A percentile compares a stretch with the other conserved stretches of the same genome.
Conservation (phyloP, 1,284 basidiomycete genomes). For the Kalmanozyma brasiliensis region DNA sequence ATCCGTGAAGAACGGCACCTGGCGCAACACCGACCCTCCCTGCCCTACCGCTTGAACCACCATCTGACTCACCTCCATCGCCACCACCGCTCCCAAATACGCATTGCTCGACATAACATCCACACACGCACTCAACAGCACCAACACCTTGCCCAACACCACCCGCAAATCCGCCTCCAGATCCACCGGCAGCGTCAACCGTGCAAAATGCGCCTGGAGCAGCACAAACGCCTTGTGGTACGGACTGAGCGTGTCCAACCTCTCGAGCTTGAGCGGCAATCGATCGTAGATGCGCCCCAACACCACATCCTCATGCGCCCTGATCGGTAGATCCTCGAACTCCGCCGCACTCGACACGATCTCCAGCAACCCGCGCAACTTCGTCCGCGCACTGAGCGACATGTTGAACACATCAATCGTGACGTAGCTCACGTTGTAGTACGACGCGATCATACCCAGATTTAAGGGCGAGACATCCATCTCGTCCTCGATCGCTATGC, state of each 20-base stretch:
- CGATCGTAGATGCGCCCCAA: conserved; percentile 87
- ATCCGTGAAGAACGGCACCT: conserved; percentile 91
- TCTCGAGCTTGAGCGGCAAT: conserved; percentile 89
- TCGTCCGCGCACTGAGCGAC: conserved; percentile 95
- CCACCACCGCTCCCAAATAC: conserved; percentile 90
- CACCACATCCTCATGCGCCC: conserved; percentile 72
- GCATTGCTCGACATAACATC: conserved; percentile 98
- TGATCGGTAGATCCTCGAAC: conserved; percentile 87
- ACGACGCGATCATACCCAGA: conserved; percentile 71
- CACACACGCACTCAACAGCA: conserved; percentile 77
- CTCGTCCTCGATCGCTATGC: conserved; percentile 83
- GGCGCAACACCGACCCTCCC: conserved; percentile 78
- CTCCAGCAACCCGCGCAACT: conserved; percentile 94
- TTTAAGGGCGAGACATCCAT: conserved; percentile 70
- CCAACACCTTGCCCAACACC: conserved; percentile 89
- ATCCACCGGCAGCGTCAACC: conserved; percentile 88
- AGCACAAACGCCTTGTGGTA: conserved; percentile 98
- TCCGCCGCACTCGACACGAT: conserved; percentile 95
- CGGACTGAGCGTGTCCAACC: conserved; percentile 88
- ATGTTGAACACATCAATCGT: conserved; percentile 96
- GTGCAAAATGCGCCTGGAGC: conserved; percentile 95
- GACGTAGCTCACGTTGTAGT: conserved; percentile 78
- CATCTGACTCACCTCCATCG: conserved; percentile 99
- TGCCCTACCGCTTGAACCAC: conserved; percentile 99
- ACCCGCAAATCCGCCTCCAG: conserved; percentile 88